Conservation (phyloP, 73 alveolate genomes). For the Paramecium sonneborni region DNA sequence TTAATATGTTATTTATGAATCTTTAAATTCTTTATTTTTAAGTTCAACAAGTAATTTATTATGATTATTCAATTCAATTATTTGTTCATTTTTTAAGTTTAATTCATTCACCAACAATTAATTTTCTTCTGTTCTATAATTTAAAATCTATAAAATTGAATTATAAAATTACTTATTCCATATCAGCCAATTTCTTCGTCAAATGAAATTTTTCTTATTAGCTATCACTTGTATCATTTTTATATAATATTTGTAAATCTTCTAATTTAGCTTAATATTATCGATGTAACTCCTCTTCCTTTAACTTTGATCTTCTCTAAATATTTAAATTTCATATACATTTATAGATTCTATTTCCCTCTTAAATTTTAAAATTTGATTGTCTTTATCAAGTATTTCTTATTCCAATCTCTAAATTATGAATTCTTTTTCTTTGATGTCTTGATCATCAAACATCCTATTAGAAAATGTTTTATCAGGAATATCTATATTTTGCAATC, state of each 20-base stretch:
- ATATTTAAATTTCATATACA: constrained; percentile 16
- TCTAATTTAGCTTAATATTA: constrained; percentile 29
- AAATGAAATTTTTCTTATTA: neutral
- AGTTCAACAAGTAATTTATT: constrained; percentile 8
- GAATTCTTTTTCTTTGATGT: neutral
- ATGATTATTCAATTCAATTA: constrained; percentile 30
- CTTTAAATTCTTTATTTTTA: constrained; percentile 8
- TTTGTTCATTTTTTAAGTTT: neutral
- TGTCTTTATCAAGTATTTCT: neutral
- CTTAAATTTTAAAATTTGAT: neutral
- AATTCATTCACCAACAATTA: neutral
- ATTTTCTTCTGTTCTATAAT: constrained; percentile 8
- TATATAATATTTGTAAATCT: neutral
- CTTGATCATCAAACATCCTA: neutral
- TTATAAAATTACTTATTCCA: neutral
- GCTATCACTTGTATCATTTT: neutral
- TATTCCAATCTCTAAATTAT: neutral
- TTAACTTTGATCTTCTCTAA: constrained; percentile 43
- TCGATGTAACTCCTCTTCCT: constrained; percentile 43
- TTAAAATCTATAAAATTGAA: neutral
- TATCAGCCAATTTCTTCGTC: neutral
- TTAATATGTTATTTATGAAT: neutral
- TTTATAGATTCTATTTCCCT: constrained; percentile 32
- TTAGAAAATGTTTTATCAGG: neutral
- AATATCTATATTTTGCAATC: neutral